Evolutionary conservation across 1,284 basidiomycete species (phyloP), one percentile per base, ranked within the genome.

Genomic region (Apiotrichum montevideense): DNA sequence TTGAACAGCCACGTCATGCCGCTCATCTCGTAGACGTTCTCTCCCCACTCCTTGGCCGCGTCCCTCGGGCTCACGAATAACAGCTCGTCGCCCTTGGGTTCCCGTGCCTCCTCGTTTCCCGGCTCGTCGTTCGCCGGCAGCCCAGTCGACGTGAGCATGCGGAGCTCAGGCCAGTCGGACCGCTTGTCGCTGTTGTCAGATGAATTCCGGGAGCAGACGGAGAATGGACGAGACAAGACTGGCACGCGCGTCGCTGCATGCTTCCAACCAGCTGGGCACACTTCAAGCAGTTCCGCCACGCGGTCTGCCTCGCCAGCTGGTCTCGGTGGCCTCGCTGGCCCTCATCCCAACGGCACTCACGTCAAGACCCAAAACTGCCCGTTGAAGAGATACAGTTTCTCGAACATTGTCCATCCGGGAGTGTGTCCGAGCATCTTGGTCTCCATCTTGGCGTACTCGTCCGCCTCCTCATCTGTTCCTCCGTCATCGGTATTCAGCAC

Each of bases 131-230:
- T 68, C 0, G 86, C 84, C 1, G 78, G 70, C 3, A 87, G 74
- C 15, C 85, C 85, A 0, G 84, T 85, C 53, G 86, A 88, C 2
- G 82, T 87, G 78, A 90, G 85, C 67, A 83, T 71, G 34, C 82
- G 74, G 56, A 84, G 79, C 47, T 83, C 81, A 0, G 88, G 88
- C 64, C 85, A 87, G 15, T 76, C 63, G 14, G 29, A 10, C 14
- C 56, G 55, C 14, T 68, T 56, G 33, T 71, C 67, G 1, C 70
- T 72, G 48, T 4, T 11, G 48, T 3, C 4, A 34, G 10, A 21
- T 29, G 33, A n/a, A 5, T 2, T 32, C 46, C 11, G 42, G 11
- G 32, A 33, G 37, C 37, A 13, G 37, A 9, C 13, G 8, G 37
- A 8, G 13, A 39, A 51, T 41, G 14, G 33, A 7, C 71, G 21